Evolutionary conservation across 2,329 filamentous ascomycete species (phyloP).

Genomic region (Venturia nashicola): DNA sequence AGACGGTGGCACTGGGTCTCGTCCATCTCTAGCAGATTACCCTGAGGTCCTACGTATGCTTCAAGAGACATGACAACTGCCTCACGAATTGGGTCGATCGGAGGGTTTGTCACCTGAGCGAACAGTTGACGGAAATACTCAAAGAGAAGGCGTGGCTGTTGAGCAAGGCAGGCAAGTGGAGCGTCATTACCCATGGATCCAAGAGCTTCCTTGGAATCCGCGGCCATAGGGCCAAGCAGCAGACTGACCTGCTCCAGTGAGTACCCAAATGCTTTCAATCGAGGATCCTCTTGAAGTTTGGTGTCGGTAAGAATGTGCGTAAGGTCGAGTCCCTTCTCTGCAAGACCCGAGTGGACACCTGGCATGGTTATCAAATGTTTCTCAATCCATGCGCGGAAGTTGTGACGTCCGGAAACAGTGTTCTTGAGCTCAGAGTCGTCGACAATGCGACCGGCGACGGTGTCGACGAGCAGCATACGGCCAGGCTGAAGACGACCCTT

Average conservation of each 20-base stretch:
- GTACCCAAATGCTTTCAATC: slow-evolving; percentile 81
- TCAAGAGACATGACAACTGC: slow-evolving; percentile 97
- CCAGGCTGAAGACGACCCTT: slow-evolving; percentile 91
- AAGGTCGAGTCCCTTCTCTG: slow-evolving; percentile 49
- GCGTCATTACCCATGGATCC: slow-evolving; percentile 98
- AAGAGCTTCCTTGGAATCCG: slow-evolving; percentile 91
- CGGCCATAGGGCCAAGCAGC: slow-evolving; percentile 87
- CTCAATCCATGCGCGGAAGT: slow-evolving; percentile 83
- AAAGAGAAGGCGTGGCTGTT: slow-evolving; percentile 76
- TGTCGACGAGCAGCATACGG: slow-evolving; percentile 93
- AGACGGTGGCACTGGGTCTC: slow-evolving; percentile 76
- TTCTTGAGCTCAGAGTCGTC: slow-evolving; percentile 87
- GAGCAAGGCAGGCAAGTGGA: slow-evolving; percentile 81
- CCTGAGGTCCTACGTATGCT: slow-evolving; percentile 91
- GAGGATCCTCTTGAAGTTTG: slow-evolving; percentile 70
- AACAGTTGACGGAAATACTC: slow-evolving; percentile 98
- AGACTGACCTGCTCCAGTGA: slow-evolving; percentile 91
- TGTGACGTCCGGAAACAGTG: slow-evolving; percentile 71
- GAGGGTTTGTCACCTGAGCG: slow-evolving; percentile 94
- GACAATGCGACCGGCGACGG: slow-evolving; percentile 79
- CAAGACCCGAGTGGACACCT: slow-evolving; percentile 53
- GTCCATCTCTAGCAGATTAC: slow-evolving; percentile 90
- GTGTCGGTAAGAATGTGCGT: slow-evolving; percentile 53
- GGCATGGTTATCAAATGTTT: slow-evolving; percentile 74
- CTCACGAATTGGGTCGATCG: slow-evolving; percentile 93